Base-by-base conservation (phyloP, 352 stramenopile species). In the Saprolegnia parasitica region DNA sequence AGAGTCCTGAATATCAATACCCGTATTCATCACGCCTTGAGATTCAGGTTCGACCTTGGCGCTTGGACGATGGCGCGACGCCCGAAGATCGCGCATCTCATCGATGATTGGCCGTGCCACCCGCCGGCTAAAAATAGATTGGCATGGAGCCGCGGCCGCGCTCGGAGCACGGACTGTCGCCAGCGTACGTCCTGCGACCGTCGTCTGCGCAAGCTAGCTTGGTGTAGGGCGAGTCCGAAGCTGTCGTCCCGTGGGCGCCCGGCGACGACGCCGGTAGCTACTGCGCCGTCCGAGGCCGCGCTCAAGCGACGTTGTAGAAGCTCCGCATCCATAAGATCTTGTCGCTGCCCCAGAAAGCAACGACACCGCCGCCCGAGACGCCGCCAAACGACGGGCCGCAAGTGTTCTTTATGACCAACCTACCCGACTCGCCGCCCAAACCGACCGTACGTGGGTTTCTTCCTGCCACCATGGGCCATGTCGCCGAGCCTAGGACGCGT, bases 331-430 rank as follows among this genome's bases (percentile, higher is more conserved):
- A 70, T 24, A 26, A 52, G 23, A 52, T 70, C 8, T 39, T 70
- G 20, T 67, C 61, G 24, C 24, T 35, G 49, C 46, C 61, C 39
- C 40, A 60, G 10, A 60, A 60, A 29, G 47, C n/a, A 5, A 29
- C 47, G 2, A 55, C 58, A 26, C 23, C 35, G 13, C 13, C 26
- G 13, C 40, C 26, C 5, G 8, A n/a, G 45, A 16, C 35, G 18
- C 1, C 26, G 24, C 23, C 29, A 6, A 56, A 9, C 10, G 21
- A 29, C 21, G 32, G 5, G 15, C 24, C 15, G 11, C 45, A 70
- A 39, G 20, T 70, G 8, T 70, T 70, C 29, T 61, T 58, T 18
- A 70, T 70, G 63, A 70, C 63, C 21, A 70, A 70, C 21, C 63
- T 70, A 13, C 32, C 63, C 10, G 63, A 62, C 32, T 70, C 63